Conservation (phyloP, 257 asterid species). For the Coffea eugenioides region DNA sequence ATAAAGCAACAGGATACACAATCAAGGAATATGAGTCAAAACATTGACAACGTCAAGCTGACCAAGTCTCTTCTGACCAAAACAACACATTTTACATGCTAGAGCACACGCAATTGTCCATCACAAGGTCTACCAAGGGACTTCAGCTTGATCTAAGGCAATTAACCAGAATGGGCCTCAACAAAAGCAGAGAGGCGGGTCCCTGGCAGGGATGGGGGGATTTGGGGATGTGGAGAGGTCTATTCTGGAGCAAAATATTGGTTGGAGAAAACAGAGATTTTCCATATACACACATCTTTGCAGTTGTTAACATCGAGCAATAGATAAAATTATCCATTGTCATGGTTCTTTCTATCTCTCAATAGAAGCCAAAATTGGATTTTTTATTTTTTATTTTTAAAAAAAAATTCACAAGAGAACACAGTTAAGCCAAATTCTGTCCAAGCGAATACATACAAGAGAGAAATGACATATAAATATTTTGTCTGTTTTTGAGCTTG, state of each 20-base stretch:
- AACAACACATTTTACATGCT: neutral
- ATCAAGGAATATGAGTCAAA: neutral
- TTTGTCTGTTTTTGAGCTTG: constrained; percentile 1
- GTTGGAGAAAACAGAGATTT: neutral
- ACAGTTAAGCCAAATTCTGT: neutral
- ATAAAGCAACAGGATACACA: neutral
- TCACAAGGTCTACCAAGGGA: no score
- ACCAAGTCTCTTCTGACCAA: neutral
- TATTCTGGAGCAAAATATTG: neutral
- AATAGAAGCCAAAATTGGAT: constrained; percentile 5
- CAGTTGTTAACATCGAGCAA: no score
- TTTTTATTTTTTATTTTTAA: no score
- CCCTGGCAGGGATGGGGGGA: no score
- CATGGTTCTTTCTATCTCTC: neutral
- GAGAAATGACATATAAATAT: constrained; percentile 8
- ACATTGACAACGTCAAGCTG: constrained; percentile 3
- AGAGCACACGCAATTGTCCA: no score
- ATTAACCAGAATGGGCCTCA: neutral
- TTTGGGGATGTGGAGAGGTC: neutral
- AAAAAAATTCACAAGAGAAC: neutral
- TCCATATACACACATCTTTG: neutral
- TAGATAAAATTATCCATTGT: neutral
- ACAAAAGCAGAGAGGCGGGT: neutral
- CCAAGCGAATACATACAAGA: constrained; percentile 15
- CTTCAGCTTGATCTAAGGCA: constrained; percentile 12